phyloP scores from a whole-genome alignment of 179 eudicot genomes.

The Beta corolliflora region DNA sequence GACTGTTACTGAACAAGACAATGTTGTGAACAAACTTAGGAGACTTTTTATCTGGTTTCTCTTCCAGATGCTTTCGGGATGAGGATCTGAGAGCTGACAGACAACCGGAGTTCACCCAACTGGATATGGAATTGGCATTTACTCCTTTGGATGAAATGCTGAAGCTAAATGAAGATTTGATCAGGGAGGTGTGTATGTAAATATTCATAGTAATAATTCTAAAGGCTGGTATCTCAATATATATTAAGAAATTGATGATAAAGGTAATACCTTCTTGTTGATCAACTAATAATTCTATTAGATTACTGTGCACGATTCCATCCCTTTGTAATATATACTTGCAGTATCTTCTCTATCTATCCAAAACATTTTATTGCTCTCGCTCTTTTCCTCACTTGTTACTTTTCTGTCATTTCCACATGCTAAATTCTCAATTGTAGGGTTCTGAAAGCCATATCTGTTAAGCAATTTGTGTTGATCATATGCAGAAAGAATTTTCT shows the following conservation, averaged over 20 bases:
- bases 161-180: constrained; percentile 85
- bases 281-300: background rate
- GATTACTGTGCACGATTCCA: background rate
- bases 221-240: background rate
- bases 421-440: background rate
- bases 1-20: background rate
- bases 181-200: constrained; percentile 64
- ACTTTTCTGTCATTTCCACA: background rate
- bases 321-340: background rate
- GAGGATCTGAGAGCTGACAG: constrained; percentile 98
- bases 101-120: constrained; percentile 96
- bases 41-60: constrained; percentile 16
- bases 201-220: background rate
- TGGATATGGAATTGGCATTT: constrained; percentile 94
- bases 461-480: background rate
- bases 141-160: constrained; percentile 91
- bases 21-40: background rate
- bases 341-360: background rate
- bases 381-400: background rate
- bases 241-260: background rate
- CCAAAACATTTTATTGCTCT: background rate
- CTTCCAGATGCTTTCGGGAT: constrained; percentile 84
- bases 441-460: background rate
- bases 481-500: background rate
- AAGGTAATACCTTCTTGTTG: background rate